Base-by-base conservation (phyloP, 805 yeast genomes). In the Saccharomycopsis sp. region DNA sequence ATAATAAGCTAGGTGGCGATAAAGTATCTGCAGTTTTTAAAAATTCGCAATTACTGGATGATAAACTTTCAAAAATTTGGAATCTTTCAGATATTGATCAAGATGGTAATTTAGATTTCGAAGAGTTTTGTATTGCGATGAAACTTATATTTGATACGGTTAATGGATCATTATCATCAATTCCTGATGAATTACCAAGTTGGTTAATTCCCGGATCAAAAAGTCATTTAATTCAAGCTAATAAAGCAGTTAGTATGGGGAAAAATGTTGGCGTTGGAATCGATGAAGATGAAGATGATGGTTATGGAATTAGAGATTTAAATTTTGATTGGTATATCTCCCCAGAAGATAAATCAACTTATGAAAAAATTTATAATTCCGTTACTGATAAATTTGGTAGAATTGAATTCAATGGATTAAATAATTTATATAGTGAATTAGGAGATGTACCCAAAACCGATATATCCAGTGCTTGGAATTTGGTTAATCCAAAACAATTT, bases 101-200 rank as follows among this genome's bases (percentile, higher is more conserved):
- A 34, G 98, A 92, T 59, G 96, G 95, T 9, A 66, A 69, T 50
- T 68, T 92, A 52, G 99, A 92, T 60, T 92, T 92, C 58, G 99
- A 92, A 61, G 99, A 92, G 63, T 92, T 92, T 60, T 92, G 96
- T 56, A 85, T 92, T 48, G 89, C 96, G 39, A 92, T 92, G 99
- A 72, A 97, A 51, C 69, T 92, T 41, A 84, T 89, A 34, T 92
- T 87, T 56, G 98, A 92, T 57, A 59, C 81, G 56, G 89, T 92
- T 40, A 88, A 92, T 59, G 85, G 88, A 14, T 71, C 70, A 28
- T 57, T 64, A 36, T 64, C 67, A 14, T 59, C 64, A 15, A 66
- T 88, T 4, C 98, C 98, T 1, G 58, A 63, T 19, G 68, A 69
- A 36, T 67, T 92, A 43, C 99, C 99, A 2, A 76, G 72, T 34